Evolutionary conservation across 495 filamentous ascomycete genomes (phyloP), one percentile per base, ranked within the genome.

Genomic region (Penicillium alfredii): DNA sequence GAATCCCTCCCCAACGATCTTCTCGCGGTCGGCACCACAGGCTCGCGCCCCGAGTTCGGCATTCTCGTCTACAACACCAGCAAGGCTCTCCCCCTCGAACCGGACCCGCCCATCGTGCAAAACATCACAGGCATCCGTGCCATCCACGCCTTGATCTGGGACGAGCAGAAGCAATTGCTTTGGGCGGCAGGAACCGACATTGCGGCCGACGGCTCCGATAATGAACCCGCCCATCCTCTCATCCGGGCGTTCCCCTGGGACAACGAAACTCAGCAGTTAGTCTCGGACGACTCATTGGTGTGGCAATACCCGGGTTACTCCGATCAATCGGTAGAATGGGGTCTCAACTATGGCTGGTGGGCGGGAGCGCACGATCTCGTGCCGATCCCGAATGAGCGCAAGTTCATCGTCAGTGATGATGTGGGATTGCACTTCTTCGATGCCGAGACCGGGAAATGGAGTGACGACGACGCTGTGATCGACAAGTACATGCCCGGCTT

Each of bases 61-160:
- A 53, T 59, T 25, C 30, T 51, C 6, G 47, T 59, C 12, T 59
- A 59, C 25, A 48, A 59, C 11, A 30, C 45, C 14, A 59, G 48
- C 30, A 15, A 26, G 8, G 53, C 25, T 0, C 44, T 50, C 9
- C 48, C 51, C 9, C 40, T 59, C 3, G 38, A 40, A 10, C 44
- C 51, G n/a, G 40, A 56, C n/a, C 47, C 56, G 1, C 49, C 49
- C 1, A 36, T 56, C 10, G 16, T 59, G 16, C 56, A 59, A 29
- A 59, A 51, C 16, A 43, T 59, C 24, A 56, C 53, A 4, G 53
- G 53, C 24, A 42, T 59, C 0, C 49, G 49, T 0, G 56, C 56
- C 13, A 54, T 59, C 14, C 56, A 59, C 30, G 50, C 28, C 7
- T 40, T 59, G 53, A 53, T 59, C 26, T 59, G 53, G 56, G 56